phyloP scores from a whole-genome alignment of 2,329 filamentous ascomycete genomes.

The Hortaea werneckii region DNA sequence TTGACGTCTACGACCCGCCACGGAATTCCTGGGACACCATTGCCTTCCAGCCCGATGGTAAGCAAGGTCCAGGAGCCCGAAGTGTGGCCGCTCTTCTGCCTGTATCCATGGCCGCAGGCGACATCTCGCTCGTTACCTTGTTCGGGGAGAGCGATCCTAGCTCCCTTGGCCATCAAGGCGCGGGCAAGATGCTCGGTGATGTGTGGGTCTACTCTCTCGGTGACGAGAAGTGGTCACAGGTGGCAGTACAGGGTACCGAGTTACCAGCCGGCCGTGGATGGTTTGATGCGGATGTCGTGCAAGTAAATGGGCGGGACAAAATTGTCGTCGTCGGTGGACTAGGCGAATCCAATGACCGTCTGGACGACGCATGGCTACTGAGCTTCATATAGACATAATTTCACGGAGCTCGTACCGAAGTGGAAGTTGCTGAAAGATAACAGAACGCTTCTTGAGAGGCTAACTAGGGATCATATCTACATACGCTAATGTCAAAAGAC shows the following conservation, averaged over 20 bases:
- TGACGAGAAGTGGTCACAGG: slow-evolving; percentile 25
- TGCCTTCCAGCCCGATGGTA: slow-evolving; percentile 33
- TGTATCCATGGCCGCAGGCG: slow-evolving; percentile 25
- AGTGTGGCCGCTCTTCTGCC: slow-evolving; percentile 42
- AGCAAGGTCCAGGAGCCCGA: slow-evolving; percentile 36
- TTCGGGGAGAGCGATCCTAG: slow-evolving; percentile 48
- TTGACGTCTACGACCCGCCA: slow-evolving; percentile 50
- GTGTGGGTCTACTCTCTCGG: slow-evolving; percentile 39
- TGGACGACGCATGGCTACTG: slow-evolving; percentile 42
- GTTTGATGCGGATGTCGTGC: slow-evolving; percentile 42
- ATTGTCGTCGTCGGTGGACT: slow-evolving; percentile 43
- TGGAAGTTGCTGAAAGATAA: too few species aligned
- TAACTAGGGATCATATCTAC: too few species aligned
- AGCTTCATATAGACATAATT: slow-evolving; percentile 1
- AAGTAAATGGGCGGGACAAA: slow-evolving; percentile 21
- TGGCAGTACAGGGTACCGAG: slow-evolving; percentile 14
- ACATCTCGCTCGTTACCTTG: slow-evolving; percentile 36
- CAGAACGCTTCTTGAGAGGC: too few species aligned
- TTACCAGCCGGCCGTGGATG: slow-evolving; percentile 39
- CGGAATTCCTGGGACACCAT: slow-evolving; percentile 33
- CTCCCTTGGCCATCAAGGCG: slow-evolving; percentile 43
- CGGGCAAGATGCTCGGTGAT: slow-evolving; percentile 46
- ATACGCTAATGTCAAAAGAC: slow-evolving; percentile 1
- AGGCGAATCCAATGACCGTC: slow-evolving; percentile 41
- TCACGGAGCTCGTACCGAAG: too few species aligned